Conservation (phyloP, 176 grass and related monocot genomes). For the Oryza longistaminata region DNA sequence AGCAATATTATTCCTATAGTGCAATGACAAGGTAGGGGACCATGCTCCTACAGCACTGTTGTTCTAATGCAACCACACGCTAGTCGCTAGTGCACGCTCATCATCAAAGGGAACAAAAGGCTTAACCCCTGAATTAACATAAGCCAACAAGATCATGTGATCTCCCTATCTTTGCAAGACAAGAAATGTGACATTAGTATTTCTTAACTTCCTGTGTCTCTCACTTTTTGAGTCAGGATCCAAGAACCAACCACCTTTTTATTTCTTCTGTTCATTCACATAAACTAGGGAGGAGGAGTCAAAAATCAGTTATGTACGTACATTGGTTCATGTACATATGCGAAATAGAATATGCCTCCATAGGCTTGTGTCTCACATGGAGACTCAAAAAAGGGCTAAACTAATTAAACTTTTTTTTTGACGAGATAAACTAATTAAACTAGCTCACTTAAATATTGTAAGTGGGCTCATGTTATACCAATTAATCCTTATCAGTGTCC, state of each 20-base stretch:
- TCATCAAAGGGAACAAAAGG: constrained; percentile 15
- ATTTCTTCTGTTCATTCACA: background rate
- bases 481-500: too few relatives aligned
- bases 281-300: background rate
- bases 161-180: background rate
- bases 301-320: background rate
- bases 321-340: too few relatives aligned
- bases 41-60: background rate
- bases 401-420: too few relatives aligned
- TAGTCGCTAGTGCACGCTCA: background rate
- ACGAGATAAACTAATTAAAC: too few relatives aligned
- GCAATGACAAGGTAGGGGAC: background rate
- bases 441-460: too few relatives aligned
- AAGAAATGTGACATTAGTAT: background rate
- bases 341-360: too few relatives aligned
- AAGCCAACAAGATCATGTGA: constrained; percentile 22
- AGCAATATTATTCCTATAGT: background rate
- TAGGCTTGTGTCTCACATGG: too few relatives aligned
- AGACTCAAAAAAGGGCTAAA: too few relatives aligned
- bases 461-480: too few relatives aligned
- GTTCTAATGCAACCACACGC: background rate
- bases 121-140: constrained; percentile 6
- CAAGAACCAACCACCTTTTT: background rate
- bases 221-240: constrained; percentile 13
- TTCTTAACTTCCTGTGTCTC: background rate